These are phyloP conservation scores for Arxiozyma slooffiae DNA, from an alignment of 1,139 yeast species.

Conservation along the genomic window DNA sequence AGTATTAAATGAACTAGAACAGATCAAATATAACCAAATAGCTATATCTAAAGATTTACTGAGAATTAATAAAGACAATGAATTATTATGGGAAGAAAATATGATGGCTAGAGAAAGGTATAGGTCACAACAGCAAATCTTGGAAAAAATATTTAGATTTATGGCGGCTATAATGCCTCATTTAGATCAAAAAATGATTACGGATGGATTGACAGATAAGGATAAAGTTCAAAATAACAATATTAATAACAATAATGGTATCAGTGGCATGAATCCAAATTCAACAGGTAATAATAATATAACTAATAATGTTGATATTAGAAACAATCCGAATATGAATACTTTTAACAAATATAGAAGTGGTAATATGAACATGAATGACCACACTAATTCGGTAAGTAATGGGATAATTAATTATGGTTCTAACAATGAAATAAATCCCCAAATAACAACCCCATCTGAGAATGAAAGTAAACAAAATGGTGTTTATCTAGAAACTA, in stretches of 20 bases:
- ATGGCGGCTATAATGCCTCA: conserved; percentile 72
- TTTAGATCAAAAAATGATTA: conserved; percentile 39
- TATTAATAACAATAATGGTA: not conserved
- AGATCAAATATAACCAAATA: conserved; percentile 65
- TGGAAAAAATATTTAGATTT: conserved; percentile 79
- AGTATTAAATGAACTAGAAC: conserved; percentile 63
- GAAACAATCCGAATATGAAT: not conserved
- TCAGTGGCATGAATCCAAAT: not conserved
- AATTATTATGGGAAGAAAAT: conserved; percentile 84
- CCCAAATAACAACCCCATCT: conserved; percentile 1
- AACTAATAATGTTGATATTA: conserved; percentile 2
- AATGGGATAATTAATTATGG: conserved; percentile 4
- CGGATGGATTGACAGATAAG: conserved; percentile 20
- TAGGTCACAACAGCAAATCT: conserved; percentile 73
- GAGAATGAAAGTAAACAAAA: not conserved
- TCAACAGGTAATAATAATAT: conserved; percentile 9
- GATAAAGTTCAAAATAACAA: not conserved
- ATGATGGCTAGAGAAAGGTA: conserved; percentile 75
- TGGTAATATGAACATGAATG: conserved; percentile 4
- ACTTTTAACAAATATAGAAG: conserved; percentile 9
- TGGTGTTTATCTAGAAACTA: conserved; percentile 2
- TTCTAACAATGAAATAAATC: not conserved
- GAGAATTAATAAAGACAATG: conserved; percentile 78
- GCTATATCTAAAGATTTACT: conserved; percentile 75
- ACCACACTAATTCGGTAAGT: conserved; percentile 5